Base-by-base conservation (phyloP, 129 eudicot species). In the Ambrosia trifida region DNA sequence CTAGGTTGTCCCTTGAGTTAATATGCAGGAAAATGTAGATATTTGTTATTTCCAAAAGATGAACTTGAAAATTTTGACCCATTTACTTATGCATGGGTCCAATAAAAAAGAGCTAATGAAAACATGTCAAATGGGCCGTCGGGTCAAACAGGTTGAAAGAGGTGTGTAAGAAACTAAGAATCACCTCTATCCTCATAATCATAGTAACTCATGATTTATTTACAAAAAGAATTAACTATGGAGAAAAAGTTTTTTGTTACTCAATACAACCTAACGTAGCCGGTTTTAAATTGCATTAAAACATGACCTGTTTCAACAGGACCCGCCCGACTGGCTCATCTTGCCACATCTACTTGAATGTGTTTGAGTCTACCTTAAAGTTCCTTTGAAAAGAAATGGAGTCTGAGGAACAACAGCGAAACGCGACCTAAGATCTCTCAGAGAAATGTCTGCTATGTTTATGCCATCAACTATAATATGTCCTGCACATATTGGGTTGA, bases 341-440 rank as follows among this genome's bases (percentile, higher is more conserved):
- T 58, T 58, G 17, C 19, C 10, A 58, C 18, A 70, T 64, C 14
- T 43, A 24, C 10, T 64, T 12, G 59, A 64, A 13, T 17, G 43
- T 66, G 57, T 59, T 49, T n/a, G 3, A 19, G 62, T 52, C 35
- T 83, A 89, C 99, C 99, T 95, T 65, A 95, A 69, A 20, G 97
- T 82, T 79, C 97, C 99, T 83, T 90, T 87, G 64, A 95, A 95
- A 63, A 95, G 82, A 74, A 95, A 90, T 2, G 99, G 97, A 70
- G 81, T 84, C 68, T 95, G 99, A 11, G 99, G 97, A 73, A 95
- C 99, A 68, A 90, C 84, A 18, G 99, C 86, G 64, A 95, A 81
- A 33, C 76, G 83, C 20, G 99, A 77, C 50, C 99, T 89, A 72
- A 95, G 97, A 85, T 89, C 85, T 81, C 97, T 81, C 32, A 82